These are phyloP conservation scores for Pouteria campechiana DNA, from an alignment of 179 eudicot species.

Conservation along the genomic window DNA sequence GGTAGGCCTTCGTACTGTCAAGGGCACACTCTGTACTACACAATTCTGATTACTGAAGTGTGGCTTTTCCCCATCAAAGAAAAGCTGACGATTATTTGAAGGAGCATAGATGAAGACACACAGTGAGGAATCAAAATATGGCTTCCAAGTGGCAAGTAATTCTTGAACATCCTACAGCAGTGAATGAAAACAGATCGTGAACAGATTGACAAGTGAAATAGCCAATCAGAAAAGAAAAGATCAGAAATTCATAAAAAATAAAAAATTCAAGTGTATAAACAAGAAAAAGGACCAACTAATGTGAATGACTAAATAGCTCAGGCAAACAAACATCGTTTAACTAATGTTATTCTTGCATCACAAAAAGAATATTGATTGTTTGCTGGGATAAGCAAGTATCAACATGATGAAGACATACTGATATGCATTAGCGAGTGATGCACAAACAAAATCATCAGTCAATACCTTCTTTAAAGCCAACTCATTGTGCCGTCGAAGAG, in stretches of 20 bases:
- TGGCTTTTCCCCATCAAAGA: constrained; percentile 62
- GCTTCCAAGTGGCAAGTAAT: constrained; percentile 72
- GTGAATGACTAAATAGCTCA: too few relatives aligned
- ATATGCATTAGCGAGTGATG: too few relatives aligned
- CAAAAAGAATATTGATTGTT: too few relatives aligned
- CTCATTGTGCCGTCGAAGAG: constrained; percentile 88
- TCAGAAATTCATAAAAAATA: too few relatives aligned
- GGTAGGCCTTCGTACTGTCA: constrained; percentile 74
- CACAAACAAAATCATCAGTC: background rate
- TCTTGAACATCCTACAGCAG: constrained; percentile 64
- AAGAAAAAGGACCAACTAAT: too few relatives aligned
- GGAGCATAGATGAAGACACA: constrained; percentile 71
- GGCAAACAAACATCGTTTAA: too few relatives aligned
- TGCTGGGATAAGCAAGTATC: too few relatives aligned
- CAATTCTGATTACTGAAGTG: constrained; percentile 30
- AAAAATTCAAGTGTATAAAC: too few relatives aligned
- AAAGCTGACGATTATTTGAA: constrained; percentile 61
- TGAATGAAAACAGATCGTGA: background rate
- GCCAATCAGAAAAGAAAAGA: background rate
- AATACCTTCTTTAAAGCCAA: constrained; percentile 81
- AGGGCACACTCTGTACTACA: constrained; percentile 52
- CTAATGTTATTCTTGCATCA: too few relatives aligned
- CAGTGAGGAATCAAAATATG: constrained; percentile 60
- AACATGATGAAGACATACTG: too few relatives aligned
- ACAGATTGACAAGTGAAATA: constrained; percentile 1